phyloP scores from a whole-genome alignment of 2,329 filamentous ascomycete species.

The Fusarium nisikadoi region DNA sequence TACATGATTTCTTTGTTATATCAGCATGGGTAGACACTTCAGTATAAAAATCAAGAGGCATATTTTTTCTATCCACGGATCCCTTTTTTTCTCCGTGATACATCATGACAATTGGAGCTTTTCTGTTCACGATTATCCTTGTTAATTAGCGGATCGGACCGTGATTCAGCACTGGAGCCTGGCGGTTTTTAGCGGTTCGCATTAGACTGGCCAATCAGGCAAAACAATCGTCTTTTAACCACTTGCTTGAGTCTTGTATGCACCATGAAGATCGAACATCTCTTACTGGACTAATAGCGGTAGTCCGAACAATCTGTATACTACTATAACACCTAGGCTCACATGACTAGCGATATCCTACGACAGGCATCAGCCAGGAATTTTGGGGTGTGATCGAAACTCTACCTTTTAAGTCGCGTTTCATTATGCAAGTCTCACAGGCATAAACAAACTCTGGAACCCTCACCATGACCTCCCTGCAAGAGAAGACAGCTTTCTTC shows the following conservation, averaged over 20 bases:
- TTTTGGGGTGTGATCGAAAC: slow-evolving; percentile 1
- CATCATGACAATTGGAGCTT: not conserved
- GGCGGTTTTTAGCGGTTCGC: slow-evolving; percentile 18
- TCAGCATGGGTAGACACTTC: not conserved
- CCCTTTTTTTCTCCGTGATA: not conserved
- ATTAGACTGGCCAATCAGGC: slow-evolving; percentile 18
- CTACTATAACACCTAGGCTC: not conserved
- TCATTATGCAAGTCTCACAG: not conserved
- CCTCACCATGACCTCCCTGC: slow-evolving; percentile 43
- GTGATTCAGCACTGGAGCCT: slow-evolving; percentile 38
- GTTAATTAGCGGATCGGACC: slow-evolving; percentile 8
- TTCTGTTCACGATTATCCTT: not conserved
- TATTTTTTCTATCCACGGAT: not conserved
- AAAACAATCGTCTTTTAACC: not conserved
- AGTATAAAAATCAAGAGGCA: not conserved
- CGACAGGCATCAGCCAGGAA: not conserved
- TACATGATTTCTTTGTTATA: slow-evolving; percentile 9
- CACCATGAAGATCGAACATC: slow-evolving; percentile 5
- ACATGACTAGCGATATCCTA: not conserved
- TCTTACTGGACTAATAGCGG: not conserved
- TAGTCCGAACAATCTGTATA: not conserved
- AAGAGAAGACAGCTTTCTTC: slow-evolving; percentile 61
- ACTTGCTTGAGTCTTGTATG: not conserved
- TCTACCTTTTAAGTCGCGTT: not conserved
- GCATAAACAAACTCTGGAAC: not conserved